phyloP scores from a whole-genome alignment of 331 rosid species.

The Acacia pycnantha region DNA sequence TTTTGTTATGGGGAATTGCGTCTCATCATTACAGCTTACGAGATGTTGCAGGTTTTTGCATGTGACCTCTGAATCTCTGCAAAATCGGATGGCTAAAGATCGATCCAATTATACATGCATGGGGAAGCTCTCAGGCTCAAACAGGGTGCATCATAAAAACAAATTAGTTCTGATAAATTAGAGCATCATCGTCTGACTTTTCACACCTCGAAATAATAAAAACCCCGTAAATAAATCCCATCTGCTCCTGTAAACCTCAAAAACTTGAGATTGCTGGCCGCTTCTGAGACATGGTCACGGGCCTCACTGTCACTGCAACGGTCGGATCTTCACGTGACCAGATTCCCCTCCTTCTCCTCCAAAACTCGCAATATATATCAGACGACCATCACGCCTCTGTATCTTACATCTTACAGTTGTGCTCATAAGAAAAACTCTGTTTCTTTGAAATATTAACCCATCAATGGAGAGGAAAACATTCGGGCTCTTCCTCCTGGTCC shows the following conservation, averaged over 20 bases:
- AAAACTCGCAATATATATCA: not conserved
- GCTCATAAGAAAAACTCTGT: not conserved
- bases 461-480: conserved; percentile 32
- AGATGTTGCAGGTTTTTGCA: not conserved
- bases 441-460: not conserved
- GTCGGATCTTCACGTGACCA: not conserved
- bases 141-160: not conserved
- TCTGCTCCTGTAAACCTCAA: not conserved
- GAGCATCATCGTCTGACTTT: not conserved
- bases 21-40: not conserved
- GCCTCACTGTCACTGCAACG: not conserved
- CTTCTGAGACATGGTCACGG: not conserved
- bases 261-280: not conserved
- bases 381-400: not conserved
- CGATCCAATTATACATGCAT: not conserved
- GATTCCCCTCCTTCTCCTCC: not conserved
- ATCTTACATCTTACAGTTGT: not conserved
- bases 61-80: not conserved
- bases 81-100: not conserved
- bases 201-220: not conserved
- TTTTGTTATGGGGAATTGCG: not conserved
- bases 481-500: conserved; percentile 24
- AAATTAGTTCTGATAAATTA: not conserved
- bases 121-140: not conserved
- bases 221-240: not conserved